Conservation (phyloP, 1,284 basidiomycete genomes). For the Marasmius tenuissimus region DNA sequence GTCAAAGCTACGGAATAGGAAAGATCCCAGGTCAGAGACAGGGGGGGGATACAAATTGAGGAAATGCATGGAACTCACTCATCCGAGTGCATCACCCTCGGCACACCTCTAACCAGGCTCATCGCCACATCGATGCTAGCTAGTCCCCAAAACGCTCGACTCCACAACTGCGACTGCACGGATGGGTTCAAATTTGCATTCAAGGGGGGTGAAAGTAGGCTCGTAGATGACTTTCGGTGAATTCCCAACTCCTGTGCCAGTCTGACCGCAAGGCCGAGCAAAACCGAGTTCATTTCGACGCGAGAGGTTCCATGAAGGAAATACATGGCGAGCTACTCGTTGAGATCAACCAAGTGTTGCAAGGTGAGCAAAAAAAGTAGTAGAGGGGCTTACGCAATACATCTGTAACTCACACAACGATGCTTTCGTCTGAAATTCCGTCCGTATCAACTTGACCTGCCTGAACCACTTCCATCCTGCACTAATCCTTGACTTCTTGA, state of each 20-base stretch:
- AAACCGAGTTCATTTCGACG: slow-evolving; percentile 42
- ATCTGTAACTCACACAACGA: slow-evolving; percentile 45
- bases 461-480: slow-evolving; percentile 44
- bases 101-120: slow-evolving; percentile 4
- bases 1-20: slow-evolving; percentile 7
- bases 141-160: slow-evolving; percentile 9
- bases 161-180: slow-evolving; percentile 4
- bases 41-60: background rate
- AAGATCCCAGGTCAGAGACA: background rate
- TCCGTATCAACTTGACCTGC: slow-evolving; percentile 35
- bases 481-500: background rate
- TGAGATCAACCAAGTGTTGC: background rate
- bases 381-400: slow-evolving; percentile 18
- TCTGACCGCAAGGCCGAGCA: slow-evolving; percentile 43
- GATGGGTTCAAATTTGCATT: background rate
- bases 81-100: slow-evolving; percentile 3
- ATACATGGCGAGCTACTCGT: slow-evolving; percentile 4
- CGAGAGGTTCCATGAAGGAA: slow-evolving; percentile 10
- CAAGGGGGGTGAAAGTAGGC: background rate
- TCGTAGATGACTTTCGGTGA: slow-evolving; percentile 11
- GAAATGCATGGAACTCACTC: slow-evolving; percentile 3
- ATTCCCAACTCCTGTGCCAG: slow-evolving; percentile 37
- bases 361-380: background rate
- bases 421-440: slow-evolving; percentile 36
- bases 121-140: slow-evolving; percentile 1